Conservation (phyloP, 148 eudicot species). For the Camellia granthamiana region DNA sequence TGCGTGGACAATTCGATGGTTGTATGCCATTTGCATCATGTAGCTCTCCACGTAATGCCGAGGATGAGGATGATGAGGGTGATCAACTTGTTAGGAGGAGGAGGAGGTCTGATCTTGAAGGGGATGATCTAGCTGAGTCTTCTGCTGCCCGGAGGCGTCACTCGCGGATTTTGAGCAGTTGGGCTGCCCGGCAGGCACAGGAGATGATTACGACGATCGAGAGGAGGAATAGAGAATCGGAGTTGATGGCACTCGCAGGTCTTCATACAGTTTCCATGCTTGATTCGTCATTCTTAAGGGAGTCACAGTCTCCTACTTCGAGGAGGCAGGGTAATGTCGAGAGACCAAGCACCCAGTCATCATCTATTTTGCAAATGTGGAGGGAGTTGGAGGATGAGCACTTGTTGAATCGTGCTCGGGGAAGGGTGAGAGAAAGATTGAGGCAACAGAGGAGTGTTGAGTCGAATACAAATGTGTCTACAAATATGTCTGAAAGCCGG, state of each 20-base stretch:
- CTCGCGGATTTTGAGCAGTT: constrained; percentile 73
- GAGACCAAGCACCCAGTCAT: constrained; percentile 69
- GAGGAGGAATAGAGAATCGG: constrained; percentile 86
- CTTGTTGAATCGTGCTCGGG: constrained; percentile 59
- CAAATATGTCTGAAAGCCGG: constrained; percentile 45
- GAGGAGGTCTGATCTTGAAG: constrained; percentile 86
- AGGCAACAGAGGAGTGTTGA: constrained; percentile 65
- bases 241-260: constrained; percentile 95
- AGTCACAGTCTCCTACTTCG: constrained; percentile 74
- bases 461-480: constrained; percentile 58
- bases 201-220: constrained; percentile 97
- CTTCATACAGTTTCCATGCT: constrained; percentile 95
- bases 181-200: constrained; percentile 97
- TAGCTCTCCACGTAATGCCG: constrained; percentile 65
- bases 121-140: constrained; percentile 92
- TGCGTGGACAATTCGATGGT: constrained; percentile 81
- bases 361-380: constrained; percentile 95
- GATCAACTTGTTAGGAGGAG: constrained; percentile 86
- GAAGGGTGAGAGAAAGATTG: constrained; percentile 69
- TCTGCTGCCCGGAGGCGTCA: constrained; percentile 94
- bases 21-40: constrained; percentile 87
- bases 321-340: constrained; percentile 73
- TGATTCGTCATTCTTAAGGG: constrained; percentile 88
- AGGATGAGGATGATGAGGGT: constrained; percentile 77
- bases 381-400: constrained; percentile 95